phyloP scores from a whole-genome alignment of 176 grass and related monocot genomes.

The Lolium perenne region DNA sequence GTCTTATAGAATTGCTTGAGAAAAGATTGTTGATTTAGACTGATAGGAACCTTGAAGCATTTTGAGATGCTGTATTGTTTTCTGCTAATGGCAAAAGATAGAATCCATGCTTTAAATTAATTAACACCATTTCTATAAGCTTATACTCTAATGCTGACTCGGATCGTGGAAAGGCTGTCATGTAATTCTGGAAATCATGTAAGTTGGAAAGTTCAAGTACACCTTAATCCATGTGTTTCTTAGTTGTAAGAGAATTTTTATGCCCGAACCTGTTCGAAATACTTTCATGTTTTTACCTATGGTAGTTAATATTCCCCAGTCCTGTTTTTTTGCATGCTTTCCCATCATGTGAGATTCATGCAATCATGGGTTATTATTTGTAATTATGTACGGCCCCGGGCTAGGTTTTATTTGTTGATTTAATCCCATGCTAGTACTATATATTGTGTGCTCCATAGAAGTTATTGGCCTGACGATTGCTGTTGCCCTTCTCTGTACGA shows the following conservation, averaged over 20 bases:
- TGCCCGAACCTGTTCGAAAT: neutral
- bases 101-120: conserved; percentile 1
- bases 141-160: neutral
- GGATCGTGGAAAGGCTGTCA: neutral
- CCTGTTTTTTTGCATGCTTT: neutral
- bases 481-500: neutral
- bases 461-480: neutral
- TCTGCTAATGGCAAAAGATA: conserved; percentile 13
- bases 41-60: neutral
- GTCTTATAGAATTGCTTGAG: neutral
- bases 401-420: neutral
- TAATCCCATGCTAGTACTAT: neutral
- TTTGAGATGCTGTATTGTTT: conserved; percentile 23
- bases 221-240: neutral
- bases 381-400: neutral
- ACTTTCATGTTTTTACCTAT: neutral
- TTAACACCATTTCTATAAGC: neutral
- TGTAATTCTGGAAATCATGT: conserved; percentile 4
- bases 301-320: no score
- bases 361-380: neutral
- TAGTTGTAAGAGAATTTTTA: neutral
- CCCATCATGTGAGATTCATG: neutral
- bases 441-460: neutral
- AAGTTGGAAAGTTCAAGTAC: neutral
- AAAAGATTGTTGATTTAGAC: conserved; percentile 28